Evolutionary conservation across 139 green algal genomes (phyloP).

Genomic region (Monoraphidium neglectum): DNA sequence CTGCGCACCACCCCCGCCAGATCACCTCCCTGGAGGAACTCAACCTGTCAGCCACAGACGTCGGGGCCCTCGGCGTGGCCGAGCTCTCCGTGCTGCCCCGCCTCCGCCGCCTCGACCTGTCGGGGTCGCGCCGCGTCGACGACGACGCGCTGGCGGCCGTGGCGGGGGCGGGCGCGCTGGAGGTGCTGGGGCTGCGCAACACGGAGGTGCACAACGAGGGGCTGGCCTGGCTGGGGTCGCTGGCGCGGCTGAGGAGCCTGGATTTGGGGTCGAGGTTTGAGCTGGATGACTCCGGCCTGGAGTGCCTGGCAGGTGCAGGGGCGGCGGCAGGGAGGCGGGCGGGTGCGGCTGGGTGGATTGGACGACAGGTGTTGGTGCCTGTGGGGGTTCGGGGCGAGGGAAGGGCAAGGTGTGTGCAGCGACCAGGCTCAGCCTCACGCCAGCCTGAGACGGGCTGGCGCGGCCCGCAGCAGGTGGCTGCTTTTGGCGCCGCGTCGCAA

Average conservation of each 20-base stretch:
- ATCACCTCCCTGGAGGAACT: constrained; percentile 19
- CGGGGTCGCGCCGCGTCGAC: constrained; percentile 19
- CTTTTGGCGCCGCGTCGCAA: no score
- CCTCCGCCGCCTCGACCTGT: constrained; percentile 16
- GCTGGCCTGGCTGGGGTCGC: constrained; percentile 4
- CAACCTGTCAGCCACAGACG: constrained; percentile 18
- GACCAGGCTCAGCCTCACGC: no score
- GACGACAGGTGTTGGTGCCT: no score
- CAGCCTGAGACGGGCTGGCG: no score
- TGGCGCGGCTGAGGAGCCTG: constrained; percentile 13
- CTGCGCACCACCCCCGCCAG: not conserved
- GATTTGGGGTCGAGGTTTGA: constrained; percentile 31
- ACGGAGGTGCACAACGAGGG: constrained; percentile 8
- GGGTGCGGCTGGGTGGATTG: no score
- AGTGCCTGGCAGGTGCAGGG: not conserved
- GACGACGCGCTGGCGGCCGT: constrained; percentile 15
- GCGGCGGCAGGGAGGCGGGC: no score
- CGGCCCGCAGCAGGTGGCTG: no score
- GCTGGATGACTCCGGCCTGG: constrained; percentile 18
- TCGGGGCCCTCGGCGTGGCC: constrained; percentile 6
- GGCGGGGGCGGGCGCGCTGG: not conserved
- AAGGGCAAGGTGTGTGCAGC: no score
- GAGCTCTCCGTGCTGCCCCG: constrained; percentile 9
- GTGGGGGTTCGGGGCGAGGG: no score
- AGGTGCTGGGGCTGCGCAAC: constrained; percentile 4